phyloP scores from a whole-genome alignment of 1,284 basidiomycete genomes.

The Naganishia liquefaciens region DNA sequence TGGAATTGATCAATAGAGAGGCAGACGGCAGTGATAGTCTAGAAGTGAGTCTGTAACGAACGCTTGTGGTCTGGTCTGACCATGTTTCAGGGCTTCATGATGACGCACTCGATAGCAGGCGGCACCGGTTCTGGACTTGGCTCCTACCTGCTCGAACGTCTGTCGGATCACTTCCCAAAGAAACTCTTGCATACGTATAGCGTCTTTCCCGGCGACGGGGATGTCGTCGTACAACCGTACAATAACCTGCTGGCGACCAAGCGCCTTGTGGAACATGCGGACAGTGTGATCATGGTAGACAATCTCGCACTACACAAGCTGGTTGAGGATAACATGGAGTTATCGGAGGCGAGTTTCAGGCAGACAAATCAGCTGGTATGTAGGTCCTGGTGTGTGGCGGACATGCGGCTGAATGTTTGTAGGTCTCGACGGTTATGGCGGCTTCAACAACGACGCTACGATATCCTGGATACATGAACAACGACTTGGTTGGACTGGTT shows the following conservation, averaged over 20 bases:
- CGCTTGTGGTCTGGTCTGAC: background rate
- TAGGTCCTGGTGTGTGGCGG: conserved; percentile 10
- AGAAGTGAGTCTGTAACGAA: conserved; percentile 65
- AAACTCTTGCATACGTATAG: conserved; percentile 99
- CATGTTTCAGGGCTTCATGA: conserved; percentile 83
- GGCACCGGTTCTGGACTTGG: conserved; percentile 98
- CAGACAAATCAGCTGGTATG: conserved; percentile 90
- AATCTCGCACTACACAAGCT: conserved; percentile 92
- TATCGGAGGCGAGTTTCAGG: conserved; percentile 87
- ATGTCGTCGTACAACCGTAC: conserved; percentile 98
- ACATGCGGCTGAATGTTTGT: background rate
- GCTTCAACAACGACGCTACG: conserved; percentile 96
- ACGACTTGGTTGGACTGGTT: conserved; percentile 95
- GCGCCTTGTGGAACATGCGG: conserved; percentile 91
- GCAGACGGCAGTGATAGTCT: conserved; percentile 97
- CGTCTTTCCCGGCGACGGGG: conserved; percentile 92
- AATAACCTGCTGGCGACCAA: conserved; percentile 93
- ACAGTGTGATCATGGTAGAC: conserved; percentile 95
- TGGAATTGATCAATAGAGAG: conserved; percentile 99
- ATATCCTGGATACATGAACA: conserved; percentile 99
- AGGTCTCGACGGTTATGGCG: conserved; percentile 94
- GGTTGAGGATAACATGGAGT: conserved; percentile 84
- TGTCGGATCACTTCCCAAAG: conserved; percentile 98
- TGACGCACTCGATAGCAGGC: conserved; percentile 97
- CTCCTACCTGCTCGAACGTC: conserved; percentile 90